Evolutionary conservation across 2,329 filamentous ascomycete species (phyloP).

Genomic region (Aspergillus floridensis): DNA sequence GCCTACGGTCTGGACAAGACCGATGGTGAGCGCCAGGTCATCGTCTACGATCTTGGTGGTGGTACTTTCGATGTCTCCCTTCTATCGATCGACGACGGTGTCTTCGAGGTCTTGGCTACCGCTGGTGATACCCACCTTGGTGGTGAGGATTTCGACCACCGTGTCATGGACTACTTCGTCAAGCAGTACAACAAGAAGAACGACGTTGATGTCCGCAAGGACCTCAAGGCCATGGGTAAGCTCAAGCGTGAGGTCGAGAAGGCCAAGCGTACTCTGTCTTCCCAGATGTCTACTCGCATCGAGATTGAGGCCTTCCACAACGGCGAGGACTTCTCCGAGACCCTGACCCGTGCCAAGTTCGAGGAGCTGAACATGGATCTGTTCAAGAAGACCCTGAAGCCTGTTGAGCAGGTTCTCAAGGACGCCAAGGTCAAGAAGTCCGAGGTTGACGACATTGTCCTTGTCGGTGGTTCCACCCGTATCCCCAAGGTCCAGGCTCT

Average conservation of each 20-base stretch:
- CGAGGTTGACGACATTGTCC: slow-evolving; percentile 93
- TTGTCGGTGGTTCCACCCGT: slow-evolving; percentile 97
- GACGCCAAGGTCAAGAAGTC: slow-evolving; percentile 96
- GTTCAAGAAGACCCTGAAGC: slow-evolving; percentile 99
- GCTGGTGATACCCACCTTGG: slow-evolving; percentile 96
- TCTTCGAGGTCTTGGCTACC: slow-evolving; percentile 91
- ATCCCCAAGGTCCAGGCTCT: slow-evolving; percentile 96
- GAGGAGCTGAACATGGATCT: slow-evolving; percentile 98
- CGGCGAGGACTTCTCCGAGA: slow-evolving; percentile 97
- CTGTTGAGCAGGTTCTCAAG: slow-evolving; percentile 97
- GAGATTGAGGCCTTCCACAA: slow-evolving; percentile 98
- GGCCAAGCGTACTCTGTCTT: slow-evolving; percentile 97
- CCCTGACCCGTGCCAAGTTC: slow-evolving; percentile 96
- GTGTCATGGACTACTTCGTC: slow-evolving; percentile 92
- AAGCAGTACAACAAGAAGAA: slow-evolving; percentile 99
- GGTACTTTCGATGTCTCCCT: slow-evolving; percentile 94
- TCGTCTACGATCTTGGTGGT: slow-evolving; percentile 91
- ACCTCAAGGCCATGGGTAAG: slow-evolving; percentile 97
- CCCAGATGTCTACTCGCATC: slow-evolving; percentile 87
- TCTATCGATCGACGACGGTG: slow-evolving; percentile 84
- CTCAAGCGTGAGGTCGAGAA: slow-evolving; percentile 99
- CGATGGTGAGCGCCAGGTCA: slow-evolving; percentile 78
- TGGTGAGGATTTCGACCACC: slow-evolving; percentile 99
- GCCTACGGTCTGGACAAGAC: slow-evolving; percentile 91
- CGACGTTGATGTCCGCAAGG: slow-evolving; percentile 85